Evolutionary conservation across 2,329 filamentous ascomycete genomes (phyloP).

Genomic region (Dactylella cylindrospora): DNA sequence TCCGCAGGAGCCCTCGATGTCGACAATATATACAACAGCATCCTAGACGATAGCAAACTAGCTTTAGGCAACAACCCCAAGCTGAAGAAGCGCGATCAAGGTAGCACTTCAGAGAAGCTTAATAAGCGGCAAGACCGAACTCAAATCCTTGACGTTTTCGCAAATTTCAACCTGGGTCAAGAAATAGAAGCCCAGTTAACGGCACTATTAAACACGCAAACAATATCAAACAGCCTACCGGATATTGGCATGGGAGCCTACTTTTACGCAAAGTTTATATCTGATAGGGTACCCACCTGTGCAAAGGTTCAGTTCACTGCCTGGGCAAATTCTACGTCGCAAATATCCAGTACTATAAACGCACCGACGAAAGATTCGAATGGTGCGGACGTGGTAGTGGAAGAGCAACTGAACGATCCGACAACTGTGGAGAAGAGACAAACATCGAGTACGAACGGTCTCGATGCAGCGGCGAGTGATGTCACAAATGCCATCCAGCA

Average conservation of each 20-base stretch:
- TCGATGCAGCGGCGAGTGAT: constrained; percentile 13
- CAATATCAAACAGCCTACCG: constrained; percentile 27
- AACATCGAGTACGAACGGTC: constrained; percentile 13
- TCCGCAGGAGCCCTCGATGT: too few species aligned
- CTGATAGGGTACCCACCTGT: constrained; percentile 33
- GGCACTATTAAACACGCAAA: constrained; percentile 28
- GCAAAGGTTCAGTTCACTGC: constrained; percentile 32
- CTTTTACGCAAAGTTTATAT: constrained; percentile 36
- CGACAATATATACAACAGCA: too few species aligned
- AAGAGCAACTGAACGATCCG: constrained; percentile 23
- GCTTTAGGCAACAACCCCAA: too few species aligned
- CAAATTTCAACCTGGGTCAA: constrained; percentile 22
- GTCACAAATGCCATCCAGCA: constrained; percentile 15
- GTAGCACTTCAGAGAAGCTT: constrained; percentile 5
- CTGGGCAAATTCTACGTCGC: constrained; percentile 33
- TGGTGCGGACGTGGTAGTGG: constrained; percentile 18
- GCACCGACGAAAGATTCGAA: constrained; percentile 12
- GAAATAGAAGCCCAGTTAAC: constrained; percentile 28
- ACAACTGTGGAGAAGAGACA: constrained; percentile 6
- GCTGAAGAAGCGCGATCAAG: background rate
- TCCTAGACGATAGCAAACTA: too few species aligned
- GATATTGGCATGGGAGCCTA: constrained; percentile 26
- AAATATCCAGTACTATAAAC: constrained; percentile 28
- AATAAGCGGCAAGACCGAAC: constrained; percentile 25
- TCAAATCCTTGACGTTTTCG: constrained; percentile 20